A percentile compares a stretch with the other conserved stretches of the same genome.
phyloP scores from a whole-genome alignment of 192 early-diverging fungal genomes.

The Cetraspora pellucida region DNA sequence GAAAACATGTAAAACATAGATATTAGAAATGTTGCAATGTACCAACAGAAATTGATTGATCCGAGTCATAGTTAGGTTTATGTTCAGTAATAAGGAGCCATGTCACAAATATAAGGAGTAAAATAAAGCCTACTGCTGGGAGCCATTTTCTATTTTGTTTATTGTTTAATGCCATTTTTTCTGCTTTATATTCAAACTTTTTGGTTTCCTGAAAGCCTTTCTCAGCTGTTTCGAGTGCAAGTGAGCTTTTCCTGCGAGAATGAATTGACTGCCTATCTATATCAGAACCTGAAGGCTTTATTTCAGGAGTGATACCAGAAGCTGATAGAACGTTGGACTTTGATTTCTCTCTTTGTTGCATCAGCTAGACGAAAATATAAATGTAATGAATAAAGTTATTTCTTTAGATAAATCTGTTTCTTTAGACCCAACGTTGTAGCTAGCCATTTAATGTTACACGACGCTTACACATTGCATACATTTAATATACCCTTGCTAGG shows the following conservation, averaged over 20 bases:
- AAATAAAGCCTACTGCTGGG: neutral
- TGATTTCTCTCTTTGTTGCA: too few relatives aligned
- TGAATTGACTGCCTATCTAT: neutral
- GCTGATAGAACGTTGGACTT: too few relatives aligned
- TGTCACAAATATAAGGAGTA: neutral
- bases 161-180: neutral
- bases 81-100: conserved; percentile 21
- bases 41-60: conserved; percentile 17
- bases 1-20: neutral
- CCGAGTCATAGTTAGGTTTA: too few relatives aligned
- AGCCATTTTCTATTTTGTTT: conserved; percentile 21
- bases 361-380: too few relatives aligned
- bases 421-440: too few relatives aligned
- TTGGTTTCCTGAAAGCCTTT: neutral
- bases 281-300: neutral
- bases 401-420: too few relatives aligned
- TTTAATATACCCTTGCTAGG: too few relatives aligned
- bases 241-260: conserved; percentile 20
- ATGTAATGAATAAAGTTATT: too few relatives aligned
- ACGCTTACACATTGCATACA: too few relatives aligned
- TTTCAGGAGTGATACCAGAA: too few relatives aligned
- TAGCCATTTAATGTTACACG: too few relatives aligned
- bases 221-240: conserved; percentile 11
- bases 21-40: neutral
- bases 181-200: neutral